Base-by-base conservation (phyloP, 2,329 filamentous ascomycete genomes). In the Stachybotrys echinatus region DNA sequence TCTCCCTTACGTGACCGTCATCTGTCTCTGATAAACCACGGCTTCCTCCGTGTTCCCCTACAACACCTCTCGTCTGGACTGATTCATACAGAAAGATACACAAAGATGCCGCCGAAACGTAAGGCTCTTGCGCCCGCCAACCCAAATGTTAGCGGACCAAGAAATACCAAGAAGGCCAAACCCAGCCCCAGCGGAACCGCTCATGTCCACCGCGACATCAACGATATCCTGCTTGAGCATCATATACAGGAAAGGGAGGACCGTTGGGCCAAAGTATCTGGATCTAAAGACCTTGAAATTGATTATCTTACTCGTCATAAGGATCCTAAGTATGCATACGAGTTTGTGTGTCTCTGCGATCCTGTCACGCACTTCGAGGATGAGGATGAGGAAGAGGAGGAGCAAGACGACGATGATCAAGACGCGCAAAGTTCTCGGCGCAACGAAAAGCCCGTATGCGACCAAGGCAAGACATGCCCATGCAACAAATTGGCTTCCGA, bases 271-370 rank as follows among this genome's bases (percentile, higher is more conserved):
- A 50, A 47, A 7, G 56, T 67, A 12, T 71, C 67, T 6, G 66
- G 49, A 22, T 69, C 69, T 5, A 62, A 57, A 27, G 70, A 70
- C 50, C 56, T 60, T 17, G 66, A 68, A 23, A 49, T 48, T 5
- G 53, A 59, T 17, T 67, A 66, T 48, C 58, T 61, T 45, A 54
- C 46, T 1, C 49, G 42, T 5, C 61, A 55, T 48, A 54, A 60
- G 42, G 55, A 66, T 37, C 53, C 59, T 12, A 48, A 58, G 17
- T 56, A 58, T 50, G 59, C 58, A 14, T 66, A 64, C 47, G 49
- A 57, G 40, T 67, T 53, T 51, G 50, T 61, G 12, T 65, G 59
- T 47, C 56, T 63, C 22, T 70, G 62, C 56, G 38, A 49, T 6
- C 52, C 58, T 4, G 46, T 48, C 4, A 52, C 52, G 5, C 50